Evolutionary conservation across 2,329 filamentous ascomycete genomes (phyloP).

Genomic region (Talaromyces rugulosus): DNA sequence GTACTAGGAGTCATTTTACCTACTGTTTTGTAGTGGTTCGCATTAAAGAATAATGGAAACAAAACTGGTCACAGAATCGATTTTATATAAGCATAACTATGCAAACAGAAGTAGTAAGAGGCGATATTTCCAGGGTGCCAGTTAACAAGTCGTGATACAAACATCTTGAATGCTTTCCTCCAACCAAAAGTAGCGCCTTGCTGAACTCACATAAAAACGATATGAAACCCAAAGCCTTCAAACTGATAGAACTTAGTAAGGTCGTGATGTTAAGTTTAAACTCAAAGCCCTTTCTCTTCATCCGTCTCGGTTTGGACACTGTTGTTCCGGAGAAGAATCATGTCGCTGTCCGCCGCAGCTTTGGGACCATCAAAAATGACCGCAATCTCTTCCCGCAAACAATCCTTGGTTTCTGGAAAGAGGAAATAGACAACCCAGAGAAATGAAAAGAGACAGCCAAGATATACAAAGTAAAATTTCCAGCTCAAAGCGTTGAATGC

Average conservation of each 20-base stretch:
- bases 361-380: constrained; percentile 14
- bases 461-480: constrained; percentile 15
- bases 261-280: neutral
- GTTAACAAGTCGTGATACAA: neutral
- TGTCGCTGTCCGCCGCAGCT: neutral
- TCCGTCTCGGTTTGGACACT: neutral
- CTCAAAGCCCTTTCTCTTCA: neutral
- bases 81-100: neutral
- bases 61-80: neutral
- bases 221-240: neutral
- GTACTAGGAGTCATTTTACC: too few relatives aligned
- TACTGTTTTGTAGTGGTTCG: neutral
- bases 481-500: constrained; percentile 2
- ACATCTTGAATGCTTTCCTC: neutral
- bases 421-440: constrained; percentile 24
- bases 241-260: neutral
- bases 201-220: neutral
- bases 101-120: neutral
- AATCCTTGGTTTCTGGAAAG: constrained; percentile 31
- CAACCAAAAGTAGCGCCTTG: neutral
- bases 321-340: neutral
- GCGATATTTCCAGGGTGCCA: neutral
- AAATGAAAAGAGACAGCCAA: constrained; percentile 28
- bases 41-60: neutral
- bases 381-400: constrained; percentile 27